Evolutionary conservation across 1,284 basidiomycete genomes (phyloP).

Genomic region (Marasmius tenuissimus): DNA sequence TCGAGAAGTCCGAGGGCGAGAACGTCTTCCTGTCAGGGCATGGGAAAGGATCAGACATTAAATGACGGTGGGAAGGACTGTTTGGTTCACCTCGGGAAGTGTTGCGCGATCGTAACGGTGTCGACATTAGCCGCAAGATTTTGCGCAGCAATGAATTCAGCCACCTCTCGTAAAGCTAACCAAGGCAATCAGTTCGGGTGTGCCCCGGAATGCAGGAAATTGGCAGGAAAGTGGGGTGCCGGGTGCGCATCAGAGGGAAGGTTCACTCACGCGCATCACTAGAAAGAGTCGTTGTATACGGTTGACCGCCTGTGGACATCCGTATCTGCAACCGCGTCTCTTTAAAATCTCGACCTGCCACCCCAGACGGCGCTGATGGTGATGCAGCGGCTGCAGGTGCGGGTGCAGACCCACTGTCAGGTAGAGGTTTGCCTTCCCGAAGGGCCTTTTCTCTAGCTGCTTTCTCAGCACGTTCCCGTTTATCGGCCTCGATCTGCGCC

Average conservation of each 20-base stretch:
- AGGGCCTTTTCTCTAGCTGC: slow-evolving; percentile 86
- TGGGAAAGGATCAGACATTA: slow-evolving; percentile 1
- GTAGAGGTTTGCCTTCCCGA: slow-evolving; percentile 66
- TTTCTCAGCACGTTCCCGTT: slow-evolving; percentile 84
- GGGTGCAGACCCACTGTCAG: slow-evolving; percentile 31
- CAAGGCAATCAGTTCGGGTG: not conserved
- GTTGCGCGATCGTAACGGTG: slow-evolving; percentile 71
- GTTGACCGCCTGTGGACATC: slow-evolving; percentile 75
- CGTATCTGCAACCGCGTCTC: slow-evolving; percentile 87
- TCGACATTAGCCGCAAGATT: slow-evolving; percentile 69
- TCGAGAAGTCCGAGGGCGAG: slow-evolving; percentile 59
- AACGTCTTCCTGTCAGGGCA: slow-evolving; percentile 62
- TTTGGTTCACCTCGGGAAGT: slow-evolving; percentile 76
- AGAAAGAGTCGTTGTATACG: slow-evolving; percentile 77
- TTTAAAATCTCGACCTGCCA: slow-evolving; percentile 73
- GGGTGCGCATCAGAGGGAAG: not conserved
- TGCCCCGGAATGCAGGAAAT: not conserved
- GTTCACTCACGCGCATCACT: slow-evolving; percentile 72
- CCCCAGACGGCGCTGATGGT: slow-evolving; percentile 36
- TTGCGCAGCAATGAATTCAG: slow-evolving; percentile 84
- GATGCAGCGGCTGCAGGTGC: slow-evolving; percentile 36
- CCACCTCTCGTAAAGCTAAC: slow-evolving; percentile 77
- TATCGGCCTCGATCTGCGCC: slow-evolving; percentile 93
- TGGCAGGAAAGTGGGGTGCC: not conserved
- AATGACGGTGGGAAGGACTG: not conserved